Conservation (phyloP, 306 rosid species). For the Arachis hypogaea region DNA sequence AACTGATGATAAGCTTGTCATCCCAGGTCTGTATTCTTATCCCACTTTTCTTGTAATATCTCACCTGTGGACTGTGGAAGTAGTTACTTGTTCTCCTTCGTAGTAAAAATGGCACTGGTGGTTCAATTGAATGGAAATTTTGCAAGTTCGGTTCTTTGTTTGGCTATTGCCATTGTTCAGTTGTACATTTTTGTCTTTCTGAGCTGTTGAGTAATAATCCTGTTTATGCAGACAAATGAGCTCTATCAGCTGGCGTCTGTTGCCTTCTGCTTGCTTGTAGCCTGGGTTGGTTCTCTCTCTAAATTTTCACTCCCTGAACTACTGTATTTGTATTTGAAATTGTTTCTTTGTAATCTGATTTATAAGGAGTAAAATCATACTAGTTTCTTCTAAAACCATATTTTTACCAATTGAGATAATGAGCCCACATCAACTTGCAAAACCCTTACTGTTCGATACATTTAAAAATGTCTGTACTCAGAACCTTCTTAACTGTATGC, state of each 20-base stretch:
- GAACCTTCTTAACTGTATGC: conserved; percentile 1
- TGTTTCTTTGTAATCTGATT: conserved; percentile 20
- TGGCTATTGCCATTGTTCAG: conserved; percentile 23
- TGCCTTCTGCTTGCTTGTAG: conserved; percentile 95
- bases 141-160: conserved; percentile 14
- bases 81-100: conserved; percentile 19
- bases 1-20: conserved; percentile 94
- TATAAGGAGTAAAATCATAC: conserved; percentile 9
- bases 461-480: conserved; percentile 3
- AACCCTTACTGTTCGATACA: conserved; percentile 2
- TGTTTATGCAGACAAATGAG: conserved; percentile 85
- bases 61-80: conserved; percentile 37
- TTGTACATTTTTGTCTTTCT: conserved; percentile 37
- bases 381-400: conserved; percentile 18
- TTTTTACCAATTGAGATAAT: conserved; percentile 20
- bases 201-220: conserved; percentile 30
- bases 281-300: conserved; percentile 78
- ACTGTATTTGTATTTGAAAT: conserved; percentile 32
- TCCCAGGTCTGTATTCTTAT: conserved; percentile 63
- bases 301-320: conserved; percentile 31
- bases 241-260: conserved; percentile 96
- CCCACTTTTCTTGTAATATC: conserved; percentile 30
- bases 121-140: conserved; percentile 33
- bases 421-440: conserved; percentile 17
- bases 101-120: conserved; percentile 16